Base-by-base conservation (phyloP, 345 rosid species). In the Boechera stricta region DNA sequence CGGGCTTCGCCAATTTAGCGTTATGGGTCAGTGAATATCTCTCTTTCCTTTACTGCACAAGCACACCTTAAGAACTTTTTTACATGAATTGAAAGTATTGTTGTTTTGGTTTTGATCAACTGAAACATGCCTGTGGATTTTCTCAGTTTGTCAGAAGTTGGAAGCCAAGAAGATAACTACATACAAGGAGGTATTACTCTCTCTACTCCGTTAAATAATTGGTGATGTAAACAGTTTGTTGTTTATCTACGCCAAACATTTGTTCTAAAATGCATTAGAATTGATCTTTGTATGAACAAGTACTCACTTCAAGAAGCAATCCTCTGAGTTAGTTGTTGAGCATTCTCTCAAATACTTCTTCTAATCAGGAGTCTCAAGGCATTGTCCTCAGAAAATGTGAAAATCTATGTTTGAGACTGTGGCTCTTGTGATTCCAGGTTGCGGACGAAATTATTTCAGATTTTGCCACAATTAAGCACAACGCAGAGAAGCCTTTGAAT, bases 101-200 rank as follows among this genome's bases (percentile, higher is more conserved):
- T 38, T 71, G 35, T 61, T 60, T 24, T 56, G 45, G 44, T 13
- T 52, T 49, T 59, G 12, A 4, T 18, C 21, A 42, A 44, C 24
- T 38, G 66, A 21, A 47, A 16, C 32, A 4, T 49, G 16, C 57
- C 5, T 47, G 29, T 73, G 56, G 66, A 6, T 61, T 74, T 62
- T 60, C 38, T 61, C 77, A 77, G 87, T 84, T 77, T 82, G 85
- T 69, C 84, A 82, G 75, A 84, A 71, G 75, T 51, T 84, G 81
- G 85, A 82, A 83, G 82, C 84, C 13, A 82, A 82, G 84, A 83
- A 81, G 66, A 82, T 75, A 11, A 77, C 85, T 59, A 80, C 85
- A 21, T 84, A 82, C 56, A 76, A 77, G 41, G 87, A 84, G 85
- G 87, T 84, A 76, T 0, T 24, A 44, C 60, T 24, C 65, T 62